Percentiles rank a stretch among this genome's conserved stretches.
Conservation (phyloP, 2,329 filamentous ascomycete genomes). For the Alternaria angustiovoidea region DNA sequence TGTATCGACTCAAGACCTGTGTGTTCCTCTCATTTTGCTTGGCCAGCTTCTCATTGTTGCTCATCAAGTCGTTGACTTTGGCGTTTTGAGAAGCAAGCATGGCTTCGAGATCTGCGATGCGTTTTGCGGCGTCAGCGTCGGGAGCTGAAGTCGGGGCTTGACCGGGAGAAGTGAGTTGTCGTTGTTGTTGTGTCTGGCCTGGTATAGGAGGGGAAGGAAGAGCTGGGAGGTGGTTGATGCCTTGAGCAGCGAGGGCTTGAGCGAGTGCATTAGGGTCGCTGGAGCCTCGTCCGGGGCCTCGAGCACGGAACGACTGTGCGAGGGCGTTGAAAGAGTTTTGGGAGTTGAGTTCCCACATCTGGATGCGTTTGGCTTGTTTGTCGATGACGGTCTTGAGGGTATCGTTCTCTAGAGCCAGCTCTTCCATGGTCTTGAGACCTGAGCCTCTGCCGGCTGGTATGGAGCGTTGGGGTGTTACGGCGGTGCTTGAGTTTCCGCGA, state of each 20-base stretch:
- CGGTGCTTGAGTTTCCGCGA: slow-evolving; percentile 21
- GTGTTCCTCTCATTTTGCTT: slow-evolving; percentile 68
- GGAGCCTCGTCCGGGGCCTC: slow-evolving; percentile 26
- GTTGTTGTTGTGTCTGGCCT: slow-evolving; percentile 1
- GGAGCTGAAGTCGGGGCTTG: neutral
- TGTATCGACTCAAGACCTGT: slow-evolving; percentile 63
- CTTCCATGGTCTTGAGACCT: slow-evolving; percentile 77
- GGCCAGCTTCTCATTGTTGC: slow-evolving; percentile 68
- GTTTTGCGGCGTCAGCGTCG: slow-evolving; percentile 25
- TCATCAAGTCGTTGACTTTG: slow-evolving; percentile 59
- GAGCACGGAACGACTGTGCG: slow-evolving; percentile 73
- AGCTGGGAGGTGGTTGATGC: slow-evolving; percentile 30
- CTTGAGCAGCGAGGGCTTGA: slow-evolving; percentile 34
- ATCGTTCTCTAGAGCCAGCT: slow-evolving; percentile 87
- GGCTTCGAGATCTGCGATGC: slow-evolving; percentile 40
- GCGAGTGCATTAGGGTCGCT: slow-evolving; percentile 40
- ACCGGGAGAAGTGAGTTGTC: neutral
- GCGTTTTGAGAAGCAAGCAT: slow-evolving; percentile 35
- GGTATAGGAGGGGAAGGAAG: slow-evolving; percentile 27
- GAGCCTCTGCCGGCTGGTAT: slow-evolving; percentile 46
- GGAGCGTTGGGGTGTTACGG: slow-evolving; percentile 37
- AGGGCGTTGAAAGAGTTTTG: slow-evolving; percentile 87
- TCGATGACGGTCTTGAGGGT: slow-evolving; percentile 86
- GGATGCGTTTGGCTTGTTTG: slow-evolving; percentile 84
- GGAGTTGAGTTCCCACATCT: slow-evolving; percentile 90